phyloP scores from a whole-genome alignment of 345 rosid species.

The Linum trigynum region DNA sequence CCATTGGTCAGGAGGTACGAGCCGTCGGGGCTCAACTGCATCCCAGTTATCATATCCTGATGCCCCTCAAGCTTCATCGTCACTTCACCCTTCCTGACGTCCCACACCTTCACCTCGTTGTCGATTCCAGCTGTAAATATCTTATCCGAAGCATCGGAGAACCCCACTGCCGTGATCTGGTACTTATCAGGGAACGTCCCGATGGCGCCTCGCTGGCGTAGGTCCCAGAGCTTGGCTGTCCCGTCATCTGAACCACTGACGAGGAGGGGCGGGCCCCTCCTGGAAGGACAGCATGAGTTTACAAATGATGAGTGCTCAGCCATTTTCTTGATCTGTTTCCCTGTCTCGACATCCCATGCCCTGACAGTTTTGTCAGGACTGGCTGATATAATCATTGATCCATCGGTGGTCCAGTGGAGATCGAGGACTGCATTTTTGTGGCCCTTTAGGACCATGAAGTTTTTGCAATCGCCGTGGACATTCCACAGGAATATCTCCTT shows the following conservation, averaged over 20 bases:
- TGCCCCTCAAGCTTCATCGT: constrained; percentile 91
- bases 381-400: constrained; percentile 77
- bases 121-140: constrained; percentile 88
- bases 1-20: constrained; percentile 91
- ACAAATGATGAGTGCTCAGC: constrained; percentile 88
- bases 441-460: constrained; percentile 89
- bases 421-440: constrained; percentile 91
- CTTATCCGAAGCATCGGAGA: constrained; percentile 93
- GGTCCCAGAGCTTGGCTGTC: constrained; percentile 96
- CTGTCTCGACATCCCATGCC: constrained; percentile 92
- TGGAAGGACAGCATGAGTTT: constrained; percentile 84
- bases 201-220: constrained; percentile 98
- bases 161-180: constrained; percentile 89
- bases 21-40: constrained; percentile 94
- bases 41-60: constrained; percentile 86
- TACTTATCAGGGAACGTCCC: constrained; percentile 95
- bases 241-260: constrained; percentile 97
- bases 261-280: constrained; percentile 86
- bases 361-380: constrained; percentile 89
- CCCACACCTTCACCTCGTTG: constrained; percentile 87
- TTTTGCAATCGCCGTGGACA: constrained; percentile 88
- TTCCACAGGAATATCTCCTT: constrained; percentile 86
- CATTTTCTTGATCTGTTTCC: constrained; percentile 95
- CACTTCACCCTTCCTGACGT: constrained; percentile 80
- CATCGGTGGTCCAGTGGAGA: constrained; percentile 93